A percentile compares a stretch with the other conserved stretches of the same genome.
These are phyloP conservation scores for Talaromyces sp. DNA, from an alignment of 2,329 filamentous ascomycete species.

Conservation along the genomic window DNA sequence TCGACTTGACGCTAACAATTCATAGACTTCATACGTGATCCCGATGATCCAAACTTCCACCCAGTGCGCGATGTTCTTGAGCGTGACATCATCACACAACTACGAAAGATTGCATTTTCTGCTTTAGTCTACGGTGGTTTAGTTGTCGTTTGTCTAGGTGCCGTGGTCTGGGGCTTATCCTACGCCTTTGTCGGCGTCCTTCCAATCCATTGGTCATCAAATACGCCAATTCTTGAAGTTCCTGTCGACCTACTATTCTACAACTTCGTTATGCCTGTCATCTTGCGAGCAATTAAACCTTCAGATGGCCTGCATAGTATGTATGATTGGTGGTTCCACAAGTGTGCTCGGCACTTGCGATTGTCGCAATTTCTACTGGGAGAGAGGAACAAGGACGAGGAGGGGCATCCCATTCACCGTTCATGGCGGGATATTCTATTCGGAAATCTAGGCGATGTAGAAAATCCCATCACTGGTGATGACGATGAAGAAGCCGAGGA, in stretches of 20 bases:
- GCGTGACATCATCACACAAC: slow-evolving; percentile 83
- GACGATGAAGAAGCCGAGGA: slow-evolving; percentile 30
- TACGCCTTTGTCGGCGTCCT: slow-evolving; percentile 67
- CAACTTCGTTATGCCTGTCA: slow-evolving; percentile 89
- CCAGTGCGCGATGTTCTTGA: slow-evolving; percentile 95
- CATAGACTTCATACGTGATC: slow-evolving; percentile 90
- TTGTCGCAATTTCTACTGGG: slow-evolving; percentile 93
- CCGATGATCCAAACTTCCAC: slow-evolving; percentile 97
- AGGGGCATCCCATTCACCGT: slow-evolving; percentile 63
- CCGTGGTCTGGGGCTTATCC: slow-evolving; percentile 89
- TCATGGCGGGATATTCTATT: slow-evolving; percentile 52
- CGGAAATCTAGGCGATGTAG: slow-evolving; percentile 37
- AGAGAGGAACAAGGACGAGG: slow-evolving; percentile 75
- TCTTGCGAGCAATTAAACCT: slow-evolving; percentile 79
- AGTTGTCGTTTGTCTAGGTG: slow-evolving; percentile 87
- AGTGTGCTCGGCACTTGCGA: slow-evolving; percentile 73
- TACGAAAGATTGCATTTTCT: slow-evolving; percentile 94
- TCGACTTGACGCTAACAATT: slow-evolving; percentile 13
- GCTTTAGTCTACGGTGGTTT: slow-evolving; percentile 92
- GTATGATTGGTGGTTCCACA: slow-evolving; percentile 95
- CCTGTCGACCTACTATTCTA: slow-evolving; percentile 93
- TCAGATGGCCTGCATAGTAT: slow-evolving; percentile 78
- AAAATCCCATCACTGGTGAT: slow-evolving; percentile 34
- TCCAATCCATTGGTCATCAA: slow-evolving; percentile 89
- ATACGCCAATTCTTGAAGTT: slow-evolving; percentile 89